These are phyloP conservation scores for Pleurozium schreberi DNA, from an alignment of 225 moss, liverwort and hornwort species.

Conservation along the genomic window DNA sequence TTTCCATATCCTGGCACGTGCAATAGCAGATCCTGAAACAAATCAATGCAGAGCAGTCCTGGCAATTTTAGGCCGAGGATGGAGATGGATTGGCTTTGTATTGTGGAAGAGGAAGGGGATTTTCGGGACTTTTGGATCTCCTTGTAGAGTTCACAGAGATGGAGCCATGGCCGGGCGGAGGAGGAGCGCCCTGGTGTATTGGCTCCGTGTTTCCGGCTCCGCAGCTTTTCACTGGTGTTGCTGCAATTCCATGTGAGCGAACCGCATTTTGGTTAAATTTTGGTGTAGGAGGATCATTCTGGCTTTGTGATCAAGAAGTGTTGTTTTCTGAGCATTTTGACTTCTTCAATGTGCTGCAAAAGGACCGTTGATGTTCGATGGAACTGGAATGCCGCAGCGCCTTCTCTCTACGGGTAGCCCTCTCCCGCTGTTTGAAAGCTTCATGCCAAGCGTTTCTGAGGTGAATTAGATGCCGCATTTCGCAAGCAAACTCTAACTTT, in stretches of 20 bases:
- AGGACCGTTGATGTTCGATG: conserved; percentile 30
- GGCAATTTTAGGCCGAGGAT: background rate
- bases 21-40: background rate
- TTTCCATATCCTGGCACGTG: background rate
- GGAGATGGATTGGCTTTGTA: background rate
- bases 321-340: background rate
- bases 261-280: background rate
- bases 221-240: conserved; percentile 28
- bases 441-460: conserved; percentile 13
- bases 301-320: background rate
- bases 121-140: background rate
- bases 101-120: background rate
- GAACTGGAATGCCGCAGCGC: conserved; percentile 28
- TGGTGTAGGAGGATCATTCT: background rate
- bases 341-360: conserved; percentile 9
- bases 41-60: background rate
- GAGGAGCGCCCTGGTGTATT: conserved; percentile 46
- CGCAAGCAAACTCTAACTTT: background rate
- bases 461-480: conserved; percentile 2
- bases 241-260: conserved; percentile 24
- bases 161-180: conserved; percentile 47
- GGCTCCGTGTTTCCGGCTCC: conserved; percentile 49
- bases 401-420: conserved; percentile 22
- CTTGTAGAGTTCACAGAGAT: background rate
- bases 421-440: conserved; percentile 12